A percentile compares a stretch with the other conserved stretches of the same genome.
These are phyloP conservation scores for Aureobasidium leucospermi DNA, from an alignment of 2,329 filamentous ascomycete species.

Conservation along the genomic window DNA sequence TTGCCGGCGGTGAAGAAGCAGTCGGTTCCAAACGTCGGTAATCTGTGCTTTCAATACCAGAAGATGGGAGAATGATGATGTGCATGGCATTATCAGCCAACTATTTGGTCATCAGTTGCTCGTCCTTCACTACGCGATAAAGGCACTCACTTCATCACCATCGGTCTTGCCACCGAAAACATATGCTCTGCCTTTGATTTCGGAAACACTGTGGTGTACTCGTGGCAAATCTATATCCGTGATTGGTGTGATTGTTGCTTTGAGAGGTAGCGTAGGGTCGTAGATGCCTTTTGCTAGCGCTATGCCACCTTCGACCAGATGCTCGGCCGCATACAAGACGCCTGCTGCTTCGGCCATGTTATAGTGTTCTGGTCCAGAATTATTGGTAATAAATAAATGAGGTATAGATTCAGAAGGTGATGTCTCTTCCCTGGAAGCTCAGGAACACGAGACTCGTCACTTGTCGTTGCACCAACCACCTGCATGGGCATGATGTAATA, in stretches of 20 bases:
- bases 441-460: not conserved
- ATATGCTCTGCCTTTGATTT: conserved; percentile 48
- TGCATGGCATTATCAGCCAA: conserved; percentile 45
- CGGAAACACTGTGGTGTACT: conserved; percentile 45
- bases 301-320: conserved; percentile 32
- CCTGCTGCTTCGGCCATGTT: conserved; percentile 31
- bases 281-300: conserved; percentile 42
- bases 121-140: not conserved
- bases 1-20: conserved; percentile 30
- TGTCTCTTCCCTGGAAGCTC: not conserved
- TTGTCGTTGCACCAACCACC: not conserved
- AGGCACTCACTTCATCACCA: not conserved
- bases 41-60: conserved; percentile 36
- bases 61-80: conserved; percentile 43
- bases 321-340: conserved; percentile 30
- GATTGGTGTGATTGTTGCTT: conserved; percentile 44
- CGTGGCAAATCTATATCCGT: conserved; percentile 38
- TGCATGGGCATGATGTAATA: not conserved
- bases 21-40: conserved; percentile 31
- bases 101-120: not conserved
- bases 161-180: conserved; percentile 43
- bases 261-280: conserved; percentile 45
- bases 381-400: too few relatives aligned
- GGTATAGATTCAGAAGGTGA: not conserved
- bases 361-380: not conserved